phyloP scores from a whole-genome alignment of 1,284 basidiomycete species.

The Ganoderma meredithae region DNA sequence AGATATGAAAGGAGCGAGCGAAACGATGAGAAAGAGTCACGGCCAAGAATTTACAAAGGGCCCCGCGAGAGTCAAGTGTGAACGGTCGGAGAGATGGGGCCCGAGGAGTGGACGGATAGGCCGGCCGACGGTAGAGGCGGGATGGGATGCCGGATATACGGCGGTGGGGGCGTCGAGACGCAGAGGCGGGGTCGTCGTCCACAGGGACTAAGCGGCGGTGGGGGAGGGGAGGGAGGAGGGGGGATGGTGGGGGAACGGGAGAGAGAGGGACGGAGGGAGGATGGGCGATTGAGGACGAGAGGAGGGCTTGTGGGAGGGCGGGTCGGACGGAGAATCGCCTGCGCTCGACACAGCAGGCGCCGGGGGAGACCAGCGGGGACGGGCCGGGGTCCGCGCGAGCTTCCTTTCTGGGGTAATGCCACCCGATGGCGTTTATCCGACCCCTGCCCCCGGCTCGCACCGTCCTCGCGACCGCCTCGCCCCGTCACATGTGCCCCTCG shows the following conservation, averaged over 20 bases:
- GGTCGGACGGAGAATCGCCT: slow-evolving; percentile 17
- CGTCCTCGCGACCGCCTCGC: slow-evolving; percentile 17
- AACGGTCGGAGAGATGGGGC: slow-evolving; percentile 3
- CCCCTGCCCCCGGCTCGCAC: slow-evolving; percentile 17
- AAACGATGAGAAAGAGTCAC: slow-evolving; percentile 19
- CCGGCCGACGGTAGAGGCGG: slow-evolving; percentile 13
- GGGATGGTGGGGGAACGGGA: slow-evolving; percentile 18
- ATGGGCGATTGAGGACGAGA: slow-evolving; percentile 5
- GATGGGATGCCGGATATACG: slow-evolving; percentile 8
- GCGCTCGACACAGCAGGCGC: slow-evolving; percentile 2
- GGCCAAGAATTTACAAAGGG: slow-evolving; percentile 19
- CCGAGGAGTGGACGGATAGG: slow-evolving; percentile 9
- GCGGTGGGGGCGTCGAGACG: slow-evolving; percentile 5
- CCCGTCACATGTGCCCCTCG: slow-evolving; percentile 24
- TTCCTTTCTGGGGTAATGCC: slow-evolving; percentile 15
- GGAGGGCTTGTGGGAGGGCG: slow-evolving; percentile 9
- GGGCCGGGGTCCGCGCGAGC: slow-evolving; percentile 25
- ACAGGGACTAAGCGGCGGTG: slow-evolving; percentile 2
- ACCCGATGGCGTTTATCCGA: slow-evolving; percentile 25
- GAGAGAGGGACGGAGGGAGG: slow-evolving; percentile 15
- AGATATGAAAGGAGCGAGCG: slow-evolving; percentile 27
- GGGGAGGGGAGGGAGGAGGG: slow-evolving; percentile 13
- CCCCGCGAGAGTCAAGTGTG: slow-evolving; percentile 6
- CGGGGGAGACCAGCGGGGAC: slow-evolving; percentile 15
- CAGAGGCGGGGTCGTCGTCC: slow-evolving; percentile 10